Percentiles rank a stretch among this genome's conserved stretches.
Evolutionary conservation across 2,329 filamentous ascomycete species (phyloP).

Genomic region (Colletotrichum karsti): DNA sequence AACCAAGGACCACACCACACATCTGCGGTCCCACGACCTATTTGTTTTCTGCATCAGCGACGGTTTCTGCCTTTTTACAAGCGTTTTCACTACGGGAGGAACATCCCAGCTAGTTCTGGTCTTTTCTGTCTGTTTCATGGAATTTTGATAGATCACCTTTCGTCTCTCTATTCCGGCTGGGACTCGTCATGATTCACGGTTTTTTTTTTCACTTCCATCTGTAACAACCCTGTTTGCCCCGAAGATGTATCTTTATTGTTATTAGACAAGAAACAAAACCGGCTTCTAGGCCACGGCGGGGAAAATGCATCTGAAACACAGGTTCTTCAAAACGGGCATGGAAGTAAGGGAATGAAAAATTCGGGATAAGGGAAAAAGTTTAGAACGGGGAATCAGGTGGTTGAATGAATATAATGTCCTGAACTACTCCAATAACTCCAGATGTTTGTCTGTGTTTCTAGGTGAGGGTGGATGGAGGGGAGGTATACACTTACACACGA

Average conservation of each 20-base stretch:
- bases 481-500: too few relatives aligned
- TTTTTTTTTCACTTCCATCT: not conserved
- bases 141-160: not conserved
- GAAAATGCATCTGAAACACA: too few relatives aligned
- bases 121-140: not conserved
- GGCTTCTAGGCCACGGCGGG: not conserved
- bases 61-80: not conserved
- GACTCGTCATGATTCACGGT: not conserved
- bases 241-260: not conserved
- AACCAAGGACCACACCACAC: not conserved
- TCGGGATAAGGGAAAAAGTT: not conserved
- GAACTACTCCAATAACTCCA: too few relatives aligned
- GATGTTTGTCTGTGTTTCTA: too few relatives aligned
- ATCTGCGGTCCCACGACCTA: not conserved
- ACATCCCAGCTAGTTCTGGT: not conserved
- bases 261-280: not conserved
- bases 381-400: too few relatives aligned
- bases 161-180: not conserved
- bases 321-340: too few relatives aligned
- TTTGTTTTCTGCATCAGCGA: conserved; percentile 24
- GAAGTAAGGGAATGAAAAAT: not conserved
- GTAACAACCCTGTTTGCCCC: too few relatives aligned
- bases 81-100: not conserved
- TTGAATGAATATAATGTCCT: too few relatives aligned
- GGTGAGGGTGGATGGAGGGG: too few relatives aligned